Evolutionary conservation across 2,329 filamentous ascomycete species (phyloP), one percentile per base, ranked within the genome.

Genomic region (Geosmithia putterillii): DNA sequence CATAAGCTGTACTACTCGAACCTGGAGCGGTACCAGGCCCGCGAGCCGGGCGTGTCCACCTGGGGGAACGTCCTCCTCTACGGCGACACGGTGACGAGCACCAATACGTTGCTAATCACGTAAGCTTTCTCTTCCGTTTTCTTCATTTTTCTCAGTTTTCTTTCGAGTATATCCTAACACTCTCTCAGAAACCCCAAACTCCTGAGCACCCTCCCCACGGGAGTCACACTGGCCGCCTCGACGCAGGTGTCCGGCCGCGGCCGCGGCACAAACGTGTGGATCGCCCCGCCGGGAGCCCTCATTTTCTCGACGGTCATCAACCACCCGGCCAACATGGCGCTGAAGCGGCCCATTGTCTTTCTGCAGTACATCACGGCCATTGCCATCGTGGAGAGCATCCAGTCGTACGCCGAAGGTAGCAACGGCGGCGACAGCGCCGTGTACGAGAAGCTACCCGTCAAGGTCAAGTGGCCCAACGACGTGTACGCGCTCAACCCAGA

Each of bases 381-480:
- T 39, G 89, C 92, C 36, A 83, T 90, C 37, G 83, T 94, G 3
- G 76, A 86, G 48, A 90, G 86, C 0, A 81, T 96, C 48, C 81
- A 85, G 49, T 73, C 71, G 21, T 96, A 96, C 56, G 87, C 82
- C 41, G 62, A 63, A 2, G 86, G 81, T 7, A n/a, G n/a, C n/a
- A n/a, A n/a, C n/a, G n/a, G n/a, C n/a, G n/a, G n/a, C n/a, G n/a
- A n/a, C n/a, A n/a, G n/a, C n/a, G n/a, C n/a, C n/a, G n/a, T n/a
- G 28, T 96, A 94, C 60, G 70, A 76, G 6, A 69, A 77, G 0
- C 61, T 96, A 4, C 85, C 86, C 1, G 73, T 98, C 36, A 88
- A 85, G 57, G 65, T 98, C 25, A 98, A 98, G 61, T 98, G 92
- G 92, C 92, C 92, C 10, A 98, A 98, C 54, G 92, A 98, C 57